Percentiles rank a stretch among this genome's conserved stretches.
Conservation (phyloP, 2,329 filamentous ascomycete genomes). For the Amauroascus verrucosus region DNA sequence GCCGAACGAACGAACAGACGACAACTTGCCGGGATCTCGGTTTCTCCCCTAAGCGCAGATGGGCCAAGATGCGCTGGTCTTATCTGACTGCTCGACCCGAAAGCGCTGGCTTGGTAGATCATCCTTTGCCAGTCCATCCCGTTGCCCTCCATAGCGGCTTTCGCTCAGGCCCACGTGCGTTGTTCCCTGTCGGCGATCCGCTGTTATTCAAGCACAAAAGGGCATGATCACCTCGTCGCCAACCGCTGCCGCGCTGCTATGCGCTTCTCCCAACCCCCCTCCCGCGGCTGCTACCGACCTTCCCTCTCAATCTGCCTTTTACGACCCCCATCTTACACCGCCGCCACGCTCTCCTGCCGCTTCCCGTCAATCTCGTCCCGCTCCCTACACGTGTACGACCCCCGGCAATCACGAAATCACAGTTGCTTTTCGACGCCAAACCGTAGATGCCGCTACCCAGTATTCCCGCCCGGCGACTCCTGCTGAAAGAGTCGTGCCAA, state of each 20-base stretch:
- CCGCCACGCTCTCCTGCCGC: conserved; percentile 7
- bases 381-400: conserved; percentile 3
- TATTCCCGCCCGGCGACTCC: conserved; percentile 43
- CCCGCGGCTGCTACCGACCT: conserved; percentile 19
- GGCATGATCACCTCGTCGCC: conserved; percentile 35
- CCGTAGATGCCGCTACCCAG: conserved; percentile 45
- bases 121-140: conserved; percentile 1
- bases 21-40: background rate
- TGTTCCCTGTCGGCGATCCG: conserved; percentile 5
- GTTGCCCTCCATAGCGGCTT: conserved; percentile 8
- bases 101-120: conserved; percentile 17
- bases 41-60: conserved; percentile 5
- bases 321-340: background rate
- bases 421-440: conserved; percentile 21
- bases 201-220: background rate
- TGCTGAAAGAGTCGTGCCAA: conserved; percentile 3
- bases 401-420: conserved; percentile 1
- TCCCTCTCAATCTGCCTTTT: conserved; percentile 22
- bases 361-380: conserved; percentile 11
- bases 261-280: conserved; percentile 22
- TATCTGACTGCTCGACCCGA: conserved; percentile 19
- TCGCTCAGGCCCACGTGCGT: conserved; percentile 17
- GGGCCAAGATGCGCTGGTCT: conserved; percentile 8
- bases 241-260: conserved; percentile 30
- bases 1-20: no score